Evolutionary conservation across 2,329 filamentous ascomycete species (phyloP).

Genomic region (Elsinoe australis): DNA sequence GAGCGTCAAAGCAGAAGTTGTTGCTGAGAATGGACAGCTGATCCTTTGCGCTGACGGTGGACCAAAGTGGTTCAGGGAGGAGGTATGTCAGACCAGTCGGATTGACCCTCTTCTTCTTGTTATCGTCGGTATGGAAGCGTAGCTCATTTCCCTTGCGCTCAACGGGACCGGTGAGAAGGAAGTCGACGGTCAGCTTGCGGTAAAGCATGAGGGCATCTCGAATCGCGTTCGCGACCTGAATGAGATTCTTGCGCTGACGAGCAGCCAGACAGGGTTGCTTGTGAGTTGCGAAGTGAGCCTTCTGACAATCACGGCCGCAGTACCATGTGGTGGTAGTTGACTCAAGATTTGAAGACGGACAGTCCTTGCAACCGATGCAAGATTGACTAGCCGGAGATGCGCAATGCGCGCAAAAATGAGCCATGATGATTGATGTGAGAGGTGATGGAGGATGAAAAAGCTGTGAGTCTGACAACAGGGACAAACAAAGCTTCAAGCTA

Average conservation of each 20-base stretch:
- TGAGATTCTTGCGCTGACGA: neutral
- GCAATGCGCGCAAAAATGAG: too few species aligned
- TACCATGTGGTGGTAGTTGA: constrained; percentile 13
- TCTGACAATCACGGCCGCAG: neutral
- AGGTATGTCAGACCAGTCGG: neutral
- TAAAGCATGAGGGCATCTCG: constrained; percentile 15
- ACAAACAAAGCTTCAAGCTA: too few species aligned
- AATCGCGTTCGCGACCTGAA: neutral
- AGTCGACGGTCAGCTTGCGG: constrained; percentile 15
- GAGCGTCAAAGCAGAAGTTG: neutral
- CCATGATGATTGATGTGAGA: too few species aligned
- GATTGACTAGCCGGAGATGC: too few species aligned
- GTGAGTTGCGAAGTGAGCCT: neutral
- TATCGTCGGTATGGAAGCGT: too few species aligned
- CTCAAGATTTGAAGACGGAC: constrained; percentile 21
- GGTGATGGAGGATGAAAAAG: too few species aligned
- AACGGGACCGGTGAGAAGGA: neutral
- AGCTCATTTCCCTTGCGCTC: too few species aligned
- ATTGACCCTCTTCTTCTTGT: neutral
- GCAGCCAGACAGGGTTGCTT: neutral
- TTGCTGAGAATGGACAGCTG: constrained; percentile 10
- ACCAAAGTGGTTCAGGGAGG: constrained; percentile 1
- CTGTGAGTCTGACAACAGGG: too few species aligned
- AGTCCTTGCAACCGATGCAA: constrained; percentile 22
- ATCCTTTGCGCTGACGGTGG: neutral